Evolutionary conservation across 495 filamentous ascomycete species (phyloP).

Genomic region (Trichoderma parareesei): DNA sequence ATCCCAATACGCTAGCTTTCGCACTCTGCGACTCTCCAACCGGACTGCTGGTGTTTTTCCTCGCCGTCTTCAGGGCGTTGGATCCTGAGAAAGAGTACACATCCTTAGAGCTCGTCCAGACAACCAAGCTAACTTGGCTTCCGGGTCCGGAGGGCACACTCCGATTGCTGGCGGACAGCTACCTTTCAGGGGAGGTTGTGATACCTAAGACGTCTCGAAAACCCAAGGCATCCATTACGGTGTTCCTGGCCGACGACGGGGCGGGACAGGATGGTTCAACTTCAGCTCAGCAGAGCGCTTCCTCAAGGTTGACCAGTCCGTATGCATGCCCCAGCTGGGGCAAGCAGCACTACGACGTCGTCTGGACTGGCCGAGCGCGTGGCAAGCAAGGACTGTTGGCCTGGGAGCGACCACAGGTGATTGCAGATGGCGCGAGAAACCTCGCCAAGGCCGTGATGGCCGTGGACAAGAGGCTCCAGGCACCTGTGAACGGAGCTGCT

Average conservation of each 20-base stretch:
- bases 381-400: conserved; percentile 30
- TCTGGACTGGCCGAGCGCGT: conserved; percentile 25
- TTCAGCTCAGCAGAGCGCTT: conserved; percentile 9
- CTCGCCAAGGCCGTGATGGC: conserved; percentile 28
- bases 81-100: conserved; percentile 27
- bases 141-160: conserved; percentile 40
- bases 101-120: conserved; percentile 34
- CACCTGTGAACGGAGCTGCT: neutral
- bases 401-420: conserved; percentile 34
- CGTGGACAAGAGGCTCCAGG: conserved; percentile 23
- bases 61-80: conserved; percentile 28
- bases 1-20: conserved; percentile 43
- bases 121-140: conserved; percentile 40
- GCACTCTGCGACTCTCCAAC: conserved; percentile 47
- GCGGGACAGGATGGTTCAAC: conserved; percentile 6
- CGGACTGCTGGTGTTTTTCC: conserved; percentile 38
- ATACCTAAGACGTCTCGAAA: conserved; percentile 14
- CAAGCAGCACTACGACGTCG: conserved; percentile 30
- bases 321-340: conserved; percentile 42
- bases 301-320: conserved; percentile 14
- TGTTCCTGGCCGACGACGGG: conserved; percentile 28
- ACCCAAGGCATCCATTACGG: conserved; percentile 35
- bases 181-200: conserved; percentile 14
- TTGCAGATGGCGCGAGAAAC: conserved; percentile 29
- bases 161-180: conserved; percentile 35